Conservation (phyloP, 2,329 filamentous ascomycete species). For the Zarea fungicola region DNA sequence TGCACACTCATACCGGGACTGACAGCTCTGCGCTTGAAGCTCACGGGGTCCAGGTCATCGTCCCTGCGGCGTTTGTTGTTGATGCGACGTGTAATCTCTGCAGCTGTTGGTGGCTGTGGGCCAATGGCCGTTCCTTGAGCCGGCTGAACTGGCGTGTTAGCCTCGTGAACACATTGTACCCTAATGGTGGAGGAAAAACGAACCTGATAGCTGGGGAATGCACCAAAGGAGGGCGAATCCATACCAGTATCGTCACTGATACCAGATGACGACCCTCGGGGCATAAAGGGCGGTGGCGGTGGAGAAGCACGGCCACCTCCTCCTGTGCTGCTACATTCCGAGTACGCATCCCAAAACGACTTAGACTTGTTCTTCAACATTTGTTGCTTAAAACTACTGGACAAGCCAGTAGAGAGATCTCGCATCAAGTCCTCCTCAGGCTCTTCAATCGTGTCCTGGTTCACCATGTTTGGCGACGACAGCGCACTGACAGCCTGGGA, state of each 20-base stretch:
- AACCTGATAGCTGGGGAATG: constrained; percentile 30
- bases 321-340: constrained; percentile 55
- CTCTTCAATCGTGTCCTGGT: constrained; percentile 61
- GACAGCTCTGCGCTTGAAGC: constrained; percentile 87
- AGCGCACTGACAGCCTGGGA: constrained; percentile 52
- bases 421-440: constrained; percentile 67
- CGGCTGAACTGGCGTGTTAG: constrained; percentile 19
- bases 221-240: constrained; percentile 56
- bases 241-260: constrained; percentile 67
- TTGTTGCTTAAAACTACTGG: constrained; percentile 70
- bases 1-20: constrained; percentile 87
- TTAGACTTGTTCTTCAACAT: constrained; percentile 65
- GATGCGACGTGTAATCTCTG: constrained; percentile 72
- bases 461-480: constrained; percentile 64
- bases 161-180: not conserved
- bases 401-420: constrained; percentile 43
- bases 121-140: constrained; percentile 26
- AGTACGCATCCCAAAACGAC: constrained; percentile 71
- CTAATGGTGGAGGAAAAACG: not conserved
- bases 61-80: constrained; percentile 81
- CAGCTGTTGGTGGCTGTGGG: constrained; percentile 54
- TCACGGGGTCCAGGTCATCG: constrained; percentile 81
- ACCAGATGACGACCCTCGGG: constrained; percentile 53
- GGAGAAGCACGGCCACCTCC: constrained; percentile 52
- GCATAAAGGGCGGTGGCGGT: constrained; percentile 58